These are phyloP conservation scores for Eimeria necatrix DNA, from an alignment of 169 alveolate genomes.

Conservation along the genomic window DNA sequence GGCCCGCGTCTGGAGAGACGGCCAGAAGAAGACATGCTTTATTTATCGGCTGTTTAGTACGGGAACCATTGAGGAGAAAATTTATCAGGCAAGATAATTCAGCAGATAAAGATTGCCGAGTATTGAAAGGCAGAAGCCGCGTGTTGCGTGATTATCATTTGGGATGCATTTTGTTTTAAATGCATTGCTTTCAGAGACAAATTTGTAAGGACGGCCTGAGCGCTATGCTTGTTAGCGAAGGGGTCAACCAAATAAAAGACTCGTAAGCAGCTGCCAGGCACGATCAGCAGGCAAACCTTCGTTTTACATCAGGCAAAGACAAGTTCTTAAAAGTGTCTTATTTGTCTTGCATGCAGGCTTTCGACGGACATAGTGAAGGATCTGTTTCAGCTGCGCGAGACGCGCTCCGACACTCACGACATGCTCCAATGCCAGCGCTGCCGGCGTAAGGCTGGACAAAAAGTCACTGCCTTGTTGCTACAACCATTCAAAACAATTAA, in stretches of 20 bases:
- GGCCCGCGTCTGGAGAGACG: slow-evolving; percentile 99
- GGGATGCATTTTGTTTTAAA: background rate
- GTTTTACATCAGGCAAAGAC: too few species aligned
- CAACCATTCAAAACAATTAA: too few species aligned
- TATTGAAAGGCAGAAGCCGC: slow-evolving; percentile 55
- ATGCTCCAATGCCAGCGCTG: slow-evolving; percentile 87
- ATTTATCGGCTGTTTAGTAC: slow-evolving; percentile 97
- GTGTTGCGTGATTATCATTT: background rate
- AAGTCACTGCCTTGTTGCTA: background rate
- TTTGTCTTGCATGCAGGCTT: slow-evolving; percentile 71
- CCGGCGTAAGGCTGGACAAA: background rate
- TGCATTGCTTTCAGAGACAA: slow-evolving; percentile 88
- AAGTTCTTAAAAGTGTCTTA: background rate
- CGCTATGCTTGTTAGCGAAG: slow-evolving; percentile 87
- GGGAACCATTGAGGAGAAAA: slow-evolving; percentile 99
- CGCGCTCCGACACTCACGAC: slow-evolving; percentile 87
- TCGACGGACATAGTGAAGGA: slow-evolving; percentile 86
- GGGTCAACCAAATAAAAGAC: slow-evolving; percentile 84
- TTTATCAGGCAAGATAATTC: slow-evolving; percentile 88
- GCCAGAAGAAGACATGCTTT: slow-evolving; percentile 97
- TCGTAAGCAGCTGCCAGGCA: slow-evolving; percentile 60
- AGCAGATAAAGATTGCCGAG: background rate
- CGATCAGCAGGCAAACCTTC: too few species aligned
- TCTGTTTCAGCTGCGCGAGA: slow-evolving; percentile 84
- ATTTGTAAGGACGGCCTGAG: slow-evolving; percentile 88